Evolutionary conservation across 1,284 basidiomycete species (phyloP).

Genomic region (Heterobasidion occidentale): DNA sequence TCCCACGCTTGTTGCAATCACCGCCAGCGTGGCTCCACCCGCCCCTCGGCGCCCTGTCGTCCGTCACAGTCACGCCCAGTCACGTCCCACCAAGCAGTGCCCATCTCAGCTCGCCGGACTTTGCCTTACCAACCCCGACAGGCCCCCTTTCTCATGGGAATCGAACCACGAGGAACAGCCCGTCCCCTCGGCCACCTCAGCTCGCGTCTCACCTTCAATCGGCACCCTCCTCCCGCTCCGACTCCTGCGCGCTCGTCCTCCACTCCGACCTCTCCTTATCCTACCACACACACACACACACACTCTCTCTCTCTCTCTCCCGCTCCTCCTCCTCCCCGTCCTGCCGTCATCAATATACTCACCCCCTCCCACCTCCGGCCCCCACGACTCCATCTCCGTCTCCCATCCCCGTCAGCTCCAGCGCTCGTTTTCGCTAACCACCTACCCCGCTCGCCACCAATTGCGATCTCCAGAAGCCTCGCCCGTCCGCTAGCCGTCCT

Average conservation of each 20-base stretch:
- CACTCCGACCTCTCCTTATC: neutral
- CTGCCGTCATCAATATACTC: neutral
- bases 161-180: conserved; percentile 10
- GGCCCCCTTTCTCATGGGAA: conserved; percentile 14
- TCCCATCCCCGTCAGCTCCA: too few relatives aligned
- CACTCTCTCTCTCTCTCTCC: too few relatives aligned
- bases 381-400: too few relatives aligned
- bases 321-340: neutral
- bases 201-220: conserved; percentile 4
- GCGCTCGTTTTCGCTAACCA: too few relatives aligned
- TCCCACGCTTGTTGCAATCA: conserved; percentile 5
- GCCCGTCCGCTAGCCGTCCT: too few relatives aligned
- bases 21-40: neutral
- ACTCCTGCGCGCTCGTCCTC: neutral
- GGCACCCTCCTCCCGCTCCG: conserved; percentile 4
- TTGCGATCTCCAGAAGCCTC: too few relatives aligned
- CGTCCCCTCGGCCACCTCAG: conserved; percentile 1
- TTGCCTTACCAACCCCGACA: conserved; percentile 2
- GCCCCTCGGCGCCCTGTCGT: conserved; percentile 1
- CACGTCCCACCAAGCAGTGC: conserved; percentile 1
- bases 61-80: neutral
- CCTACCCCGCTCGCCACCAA: too few relatives aligned
- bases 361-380: too few relatives aligned
- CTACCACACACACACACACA: too few relatives aligned
- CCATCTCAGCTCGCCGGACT: conserved; percentile 8